phyloP scores from a whole-genome alignment of 441 rosid genomes.

The Croton setiger region DNA sequence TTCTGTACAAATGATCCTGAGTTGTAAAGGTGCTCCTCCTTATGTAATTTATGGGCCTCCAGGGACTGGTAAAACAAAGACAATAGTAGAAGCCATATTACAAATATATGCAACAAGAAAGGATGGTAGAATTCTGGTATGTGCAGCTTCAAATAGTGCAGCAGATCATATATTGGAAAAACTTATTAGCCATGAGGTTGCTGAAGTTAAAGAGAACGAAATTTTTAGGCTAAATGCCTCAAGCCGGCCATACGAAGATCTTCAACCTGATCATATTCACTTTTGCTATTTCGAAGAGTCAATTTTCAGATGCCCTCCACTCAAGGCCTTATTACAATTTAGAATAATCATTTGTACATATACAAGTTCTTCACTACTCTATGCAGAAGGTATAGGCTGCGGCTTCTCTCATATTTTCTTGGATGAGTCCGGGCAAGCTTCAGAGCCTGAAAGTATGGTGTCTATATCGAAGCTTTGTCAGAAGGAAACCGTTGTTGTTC shows the following conservation, averaged over 20 bases:
- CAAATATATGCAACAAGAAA: slow-evolving; percentile 34
- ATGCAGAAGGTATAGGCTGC: slow-evolving; percentile 46
- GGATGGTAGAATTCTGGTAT: slow-evolving; percentile 38
- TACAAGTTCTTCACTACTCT: slow-evolving; percentile 59
- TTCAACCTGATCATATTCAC: slow-evolving; percentile 29
- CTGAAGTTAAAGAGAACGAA: slow-evolving; percentile 36
- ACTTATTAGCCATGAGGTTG: slow-evolving; percentile 28
- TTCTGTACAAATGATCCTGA: slow-evolving; percentile 42
- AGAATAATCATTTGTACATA: slow-evolving; percentile 66
- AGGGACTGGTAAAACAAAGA: slow-evolving; percentile 55
- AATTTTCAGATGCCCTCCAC: slow-evolving; percentile 46
- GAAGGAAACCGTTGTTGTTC: slow-evolving; percentile 57
- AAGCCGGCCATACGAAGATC: slow-evolving; percentile 44
- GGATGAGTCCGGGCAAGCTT: slow-evolving; percentile 85
- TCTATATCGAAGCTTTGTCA: slow-evolving; percentile 51
- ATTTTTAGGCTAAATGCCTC: slow-evolving; percentile 47
- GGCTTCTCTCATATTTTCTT: slow-evolving; percentile 73
- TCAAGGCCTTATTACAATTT: slow-evolving; percentile 34
- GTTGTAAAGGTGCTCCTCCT: slow-evolving; percentile 52
- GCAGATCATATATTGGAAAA: slow-evolving; percentile 48
- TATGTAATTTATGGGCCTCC: slow-evolving; percentile 62
- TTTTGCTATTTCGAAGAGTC: slow-evolving; percentile 37
- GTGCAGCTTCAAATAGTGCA: slow-evolving; percentile 59
- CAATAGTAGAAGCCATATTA: slow-evolving; percentile 45
- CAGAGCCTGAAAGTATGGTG: slow-evolving; percentile 83